Base-by-base conservation (phyloP, 176 grass and related monocot species). In the Eremochloa ophiuroides region DNA sequence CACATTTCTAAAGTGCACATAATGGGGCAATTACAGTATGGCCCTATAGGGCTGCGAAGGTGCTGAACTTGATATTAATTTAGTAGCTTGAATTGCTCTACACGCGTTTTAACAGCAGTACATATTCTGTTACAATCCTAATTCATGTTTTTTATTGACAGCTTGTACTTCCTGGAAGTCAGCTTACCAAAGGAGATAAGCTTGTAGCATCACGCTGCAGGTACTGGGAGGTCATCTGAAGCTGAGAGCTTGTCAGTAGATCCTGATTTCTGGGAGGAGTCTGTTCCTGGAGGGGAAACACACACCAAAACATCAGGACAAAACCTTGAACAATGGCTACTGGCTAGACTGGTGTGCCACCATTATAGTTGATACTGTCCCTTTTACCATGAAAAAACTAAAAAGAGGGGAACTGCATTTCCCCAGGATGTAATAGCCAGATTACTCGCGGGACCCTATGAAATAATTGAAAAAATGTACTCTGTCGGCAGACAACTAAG, bases 101-200 rank as follows among this genome's bases (percentile, higher is more conserved):
- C 77, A 79, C 3, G 10, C 48, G 28, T 80, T 59, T 48, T 42
- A 42, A 31, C 69, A 55, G 13, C 11, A 34, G 30, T 33, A 58
- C 5, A 28, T 55, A 58, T 82, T 84, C 65, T 72, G 22, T 65
- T 85, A 71, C 65, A 63, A 82, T 53, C 56, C 73, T 82, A 68
- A 82, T 59, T 65, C 51, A 14, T 46, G 29, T 56, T 62, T 50
- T 85, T 53, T 46, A 62, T 90, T 65, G 53, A n/a, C 90, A 98
- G 96, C 73, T 91, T 95, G 68, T 98, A 98, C 82, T 95, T 99
- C 84, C 72, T 99, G 88, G 93, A 95, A 48, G 87, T 93, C 79
- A 99, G 96, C 53, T 80, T 99, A 13, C 96, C 96, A 18, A 86
- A 95, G 90, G 95, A 93, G 62, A 79, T 93, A 70, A 93, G 73